phyloP scores from a whole-genome alignment of 495 filamentous ascomycete species.

The Podospora pseudocomata region DNA sequence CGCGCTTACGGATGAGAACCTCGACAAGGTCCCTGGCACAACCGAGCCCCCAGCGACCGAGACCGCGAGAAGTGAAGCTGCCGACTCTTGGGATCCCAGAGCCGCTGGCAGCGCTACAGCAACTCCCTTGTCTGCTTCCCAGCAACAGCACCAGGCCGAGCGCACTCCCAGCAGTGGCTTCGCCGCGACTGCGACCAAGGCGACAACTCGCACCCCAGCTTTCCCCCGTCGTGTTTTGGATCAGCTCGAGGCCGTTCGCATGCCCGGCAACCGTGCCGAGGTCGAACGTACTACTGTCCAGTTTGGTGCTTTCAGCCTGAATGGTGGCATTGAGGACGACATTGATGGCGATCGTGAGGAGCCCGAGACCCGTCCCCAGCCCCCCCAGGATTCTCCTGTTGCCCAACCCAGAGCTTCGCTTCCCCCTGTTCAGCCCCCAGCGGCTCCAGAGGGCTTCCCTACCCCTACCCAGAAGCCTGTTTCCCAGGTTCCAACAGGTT shows the following conservation, averaged over 20 bases:
- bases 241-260: conserved; percentile 94
- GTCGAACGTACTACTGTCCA: conserved; percentile 93
- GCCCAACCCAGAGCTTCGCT: conserved; percentile 86
- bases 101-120: conserved; percentile 47
- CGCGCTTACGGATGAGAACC: conserved; percentile 83
- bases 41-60: conserved; percentile 70
- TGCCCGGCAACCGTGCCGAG: conserved; percentile 91
- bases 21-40: conserved; percentile 80
- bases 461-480: conserved; percentile 64
- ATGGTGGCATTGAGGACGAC: conserved; percentile 70
- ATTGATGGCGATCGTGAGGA: conserved; percentile 94
- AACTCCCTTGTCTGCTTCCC: conserved; percentile 54
- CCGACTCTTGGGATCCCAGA: conserved; percentile 73
- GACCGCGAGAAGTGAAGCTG: conserved; percentile 86
- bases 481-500: conserved; percentile 51
- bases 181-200: conserved; percentile 72
- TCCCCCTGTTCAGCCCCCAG: conserved; percentile 63
- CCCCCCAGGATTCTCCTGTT: conserved; percentile 88
- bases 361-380: conserved; percentile 89
- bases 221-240: conserved; percentile 81
- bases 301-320: conserved; percentile 92
- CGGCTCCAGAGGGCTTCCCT: conserved; percentile 58
- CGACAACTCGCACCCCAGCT: conserved; percentile 63
- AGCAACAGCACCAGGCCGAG: conserved; percentile 54
- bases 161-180: conserved; percentile 62